Base-by-base conservation (phyloP, 2,329 filamentous ascomycete species). In the Fusarium incarnatum region DNA sequence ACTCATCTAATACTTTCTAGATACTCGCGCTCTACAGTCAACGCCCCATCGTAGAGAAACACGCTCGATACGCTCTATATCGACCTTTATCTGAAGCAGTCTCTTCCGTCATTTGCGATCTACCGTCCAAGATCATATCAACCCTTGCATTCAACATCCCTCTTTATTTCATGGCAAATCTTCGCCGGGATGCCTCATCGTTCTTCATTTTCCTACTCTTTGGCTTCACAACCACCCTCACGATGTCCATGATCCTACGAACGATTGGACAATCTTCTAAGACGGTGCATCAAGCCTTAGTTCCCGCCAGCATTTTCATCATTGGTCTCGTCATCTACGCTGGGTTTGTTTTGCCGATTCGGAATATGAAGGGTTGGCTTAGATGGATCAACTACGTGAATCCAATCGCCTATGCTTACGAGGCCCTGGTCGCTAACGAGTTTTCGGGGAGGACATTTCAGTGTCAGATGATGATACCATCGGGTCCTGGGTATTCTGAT, bases 331-430 rank as follows among this genome's bases (percentile, higher is more conserved):
- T 87, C 64, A 84, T 78, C 4, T 79, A 78, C 73, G 87, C 86
- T 3, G 87, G 84, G 59, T 86, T 89, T 64, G 76, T 80, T 4
- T 78, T 83, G 18, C 75, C 75, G 0, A 69, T 71, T 0, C 61
- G 68, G n/a, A 73, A 90, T 73, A 91, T 88, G 87, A 82, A 74
- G 8, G 22, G 46, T 7, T 73, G 73, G 75, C 34, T 87, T 11
- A 84, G 86, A 5, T 92, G 89, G 88, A 85, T 87, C n/a, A 81
- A 86, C 32, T 91, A 89, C 88, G 87, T 91, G 60, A 88, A 87
- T 54, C 76, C 88, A 3, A 84, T 91, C n/a, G 85, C 83, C 5
- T 91, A 91, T 63, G 88, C 83, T 0, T 91, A 91, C 70, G 89
- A 92, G 68, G 81, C 84, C 3, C 79, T 91, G 12, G 85, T 89